phyloP scores from a whole-genome alignment of 495 filamentous ascomycete species.

The Delitschia confertaspora region DNA sequence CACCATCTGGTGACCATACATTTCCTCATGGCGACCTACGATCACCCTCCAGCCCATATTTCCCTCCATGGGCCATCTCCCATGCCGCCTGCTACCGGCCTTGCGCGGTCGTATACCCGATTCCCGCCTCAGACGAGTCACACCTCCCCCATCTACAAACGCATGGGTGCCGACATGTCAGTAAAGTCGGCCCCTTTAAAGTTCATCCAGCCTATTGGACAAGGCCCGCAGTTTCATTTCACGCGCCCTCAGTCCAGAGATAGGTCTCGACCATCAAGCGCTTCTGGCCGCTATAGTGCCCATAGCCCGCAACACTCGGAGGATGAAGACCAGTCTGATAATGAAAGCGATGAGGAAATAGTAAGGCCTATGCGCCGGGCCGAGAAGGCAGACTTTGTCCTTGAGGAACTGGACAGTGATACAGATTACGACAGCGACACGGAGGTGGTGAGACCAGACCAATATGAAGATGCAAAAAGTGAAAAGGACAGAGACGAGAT shows the following conservation, averaged over 20 bases:
- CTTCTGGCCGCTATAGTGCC: conserved; percentile 17
- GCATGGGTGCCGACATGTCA: conserved; percentile 18
- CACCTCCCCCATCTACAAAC: conserved; percentile 28
- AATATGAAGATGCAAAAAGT: conserved; percentile 32
- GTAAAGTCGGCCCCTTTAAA: conserved; percentile 26
- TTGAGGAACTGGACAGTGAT: conserved; percentile 31
- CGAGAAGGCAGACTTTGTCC: conserved; percentile 23
- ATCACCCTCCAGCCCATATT: conserved; percentile 12
- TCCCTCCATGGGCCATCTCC: conserved; percentile 15
- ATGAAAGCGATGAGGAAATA: conserved; percentile 14
- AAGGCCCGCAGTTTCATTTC: conserved; percentile 25
- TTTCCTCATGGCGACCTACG: conserved; percentile 18
- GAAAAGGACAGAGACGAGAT: conserved; percentile 13
- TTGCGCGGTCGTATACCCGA: conserved; percentile 17
- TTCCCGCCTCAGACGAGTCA: conserved; percentile 28
- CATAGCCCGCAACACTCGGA: conserved; percentile 20
- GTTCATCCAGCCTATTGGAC: conserved; percentile 26
- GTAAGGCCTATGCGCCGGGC: conserved; percentile 6
- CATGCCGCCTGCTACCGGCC: conserved; percentile 26
- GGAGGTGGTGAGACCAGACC: conserved; percentile 31
- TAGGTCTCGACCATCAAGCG: conserved; percentile 23
- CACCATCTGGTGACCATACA: conserved; percentile 7
- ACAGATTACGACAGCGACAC: conserved; percentile 30
- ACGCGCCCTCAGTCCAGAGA: conserved; percentile 23
- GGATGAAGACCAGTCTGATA: conserved; percentile 19